Evolutionary conservation across 163 green algal genomes (phyloP).

Genomic region (Scenedesmus sp.): DNA sequence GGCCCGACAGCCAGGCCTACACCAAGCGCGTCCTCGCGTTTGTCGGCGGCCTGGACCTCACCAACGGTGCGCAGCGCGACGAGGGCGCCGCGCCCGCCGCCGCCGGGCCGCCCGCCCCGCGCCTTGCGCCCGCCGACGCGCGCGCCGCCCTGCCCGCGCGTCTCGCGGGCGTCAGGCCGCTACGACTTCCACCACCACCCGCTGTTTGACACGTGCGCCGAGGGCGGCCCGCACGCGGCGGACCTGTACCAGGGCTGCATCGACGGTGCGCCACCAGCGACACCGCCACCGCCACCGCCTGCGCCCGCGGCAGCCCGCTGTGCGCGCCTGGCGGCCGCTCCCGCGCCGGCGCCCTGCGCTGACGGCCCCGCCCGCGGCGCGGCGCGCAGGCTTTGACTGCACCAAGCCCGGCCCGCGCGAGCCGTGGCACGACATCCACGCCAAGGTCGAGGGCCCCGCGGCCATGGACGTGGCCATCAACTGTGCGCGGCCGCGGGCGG

Average conservation of each 20-base stretch:
- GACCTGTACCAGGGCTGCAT: conserved; percentile 37
- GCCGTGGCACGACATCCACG: conserved; percentile 72
- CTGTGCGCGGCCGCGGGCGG: no score
- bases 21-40: conserved; percentile 52
- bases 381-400: conserved; percentile 3
- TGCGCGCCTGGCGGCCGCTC: background rate
- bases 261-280: background rate
- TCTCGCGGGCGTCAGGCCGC: no score
- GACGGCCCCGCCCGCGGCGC: no score
- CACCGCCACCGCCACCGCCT: no score
- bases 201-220: conserved; percentile 56
- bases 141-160: no score
- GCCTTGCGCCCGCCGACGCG: no score
- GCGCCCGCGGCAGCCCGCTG: no score
- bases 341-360: background rate
- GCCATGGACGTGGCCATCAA: conserved; percentile 51
- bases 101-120: no score
- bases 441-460: conserved; percentile 55
- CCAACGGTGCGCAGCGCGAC: no score
- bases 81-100: no score
- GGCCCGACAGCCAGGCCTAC: background rate
- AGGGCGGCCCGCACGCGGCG: background rate
- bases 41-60: conserved; percentile 72
- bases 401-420: conserved; percentile 34
- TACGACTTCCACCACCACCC: conserved; percentile 62